Conservation (phyloP, 2,329 filamentous ascomycete species). For the Purpureocillium lavendulum region DNA sequence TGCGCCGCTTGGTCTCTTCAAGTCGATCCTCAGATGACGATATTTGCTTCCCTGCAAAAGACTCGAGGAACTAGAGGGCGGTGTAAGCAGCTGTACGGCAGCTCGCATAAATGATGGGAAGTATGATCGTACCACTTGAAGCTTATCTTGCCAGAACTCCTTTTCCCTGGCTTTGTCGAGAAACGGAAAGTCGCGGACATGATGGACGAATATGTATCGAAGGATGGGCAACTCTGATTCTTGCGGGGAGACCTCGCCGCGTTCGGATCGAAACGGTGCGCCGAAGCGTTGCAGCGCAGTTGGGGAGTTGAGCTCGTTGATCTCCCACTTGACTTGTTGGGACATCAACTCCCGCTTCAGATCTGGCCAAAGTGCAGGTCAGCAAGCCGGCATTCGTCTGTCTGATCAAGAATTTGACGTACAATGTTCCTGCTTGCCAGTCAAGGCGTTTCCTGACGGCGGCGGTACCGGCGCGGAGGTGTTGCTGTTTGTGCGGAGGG, state of each 20-base stretch:
- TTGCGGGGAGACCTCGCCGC: conserved; percentile 84
- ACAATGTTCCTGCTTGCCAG: conserved; percentile 98
- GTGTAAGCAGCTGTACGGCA: background rate
- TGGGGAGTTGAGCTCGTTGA: conserved; percentile 85
- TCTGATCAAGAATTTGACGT: conserved; percentile 24
- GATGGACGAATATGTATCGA: conserved; percentile 94
- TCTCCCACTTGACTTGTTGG: conserved; percentile 83
- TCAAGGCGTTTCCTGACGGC: conserved; percentile 49
- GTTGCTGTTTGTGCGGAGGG: conserved; percentile 20
- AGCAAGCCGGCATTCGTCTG: conserved; percentile 7
- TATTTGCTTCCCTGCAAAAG: conserved; percentile 93
- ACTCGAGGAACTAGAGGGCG: conserved; percentile 72
- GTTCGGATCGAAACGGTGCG: conserved; percentile 86
- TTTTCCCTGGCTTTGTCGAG: conserved; percentile 94
- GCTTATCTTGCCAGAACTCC: conserved; percentile 98
- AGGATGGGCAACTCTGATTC: conserved; percentile 92
- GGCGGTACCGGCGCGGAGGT: conserved; percentile 14
- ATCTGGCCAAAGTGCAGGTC: conserved; percentile 43
- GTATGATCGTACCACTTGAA: conserved; percentile 62
- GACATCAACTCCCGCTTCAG: conserved; percentile 92
- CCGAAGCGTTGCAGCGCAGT: conserved; percentile 93
- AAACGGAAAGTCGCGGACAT: conserved; percentile 96
- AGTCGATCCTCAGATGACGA: conserved; percentile 93
- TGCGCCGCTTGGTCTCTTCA: conserved; percentile 91
- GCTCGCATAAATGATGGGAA: background rate